Evolutionary conservation across 768 basidiomycete species (phyloP).

Genomic region (Mycena rosella): DNA sequence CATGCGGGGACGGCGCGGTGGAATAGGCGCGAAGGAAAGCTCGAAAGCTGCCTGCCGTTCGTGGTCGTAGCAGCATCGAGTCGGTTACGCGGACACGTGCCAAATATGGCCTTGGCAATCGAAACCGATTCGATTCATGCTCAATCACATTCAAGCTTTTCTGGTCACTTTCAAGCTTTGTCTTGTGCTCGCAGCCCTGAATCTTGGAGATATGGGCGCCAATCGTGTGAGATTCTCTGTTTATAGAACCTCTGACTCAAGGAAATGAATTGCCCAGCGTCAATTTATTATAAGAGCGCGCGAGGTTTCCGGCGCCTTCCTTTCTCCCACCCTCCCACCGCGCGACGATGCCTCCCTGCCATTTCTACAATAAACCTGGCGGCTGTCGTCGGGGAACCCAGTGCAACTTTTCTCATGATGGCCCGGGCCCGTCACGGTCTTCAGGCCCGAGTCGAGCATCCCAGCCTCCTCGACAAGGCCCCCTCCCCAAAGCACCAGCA

Average conservation of each 20-base stretch:
- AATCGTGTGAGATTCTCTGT: conserved; percentile 15
- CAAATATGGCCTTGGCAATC: too few species aligned
- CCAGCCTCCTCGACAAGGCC: conserved; percentile 7
- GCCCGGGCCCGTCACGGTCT: conserved; percentile 15
- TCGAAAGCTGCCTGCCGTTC: conserved; percentile 30
- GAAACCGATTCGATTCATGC: too few species aligned
- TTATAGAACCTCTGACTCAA: conserved; percentile 8
- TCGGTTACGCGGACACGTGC: conserved; percentile 5
- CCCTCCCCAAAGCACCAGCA: conserved; percentile 38
- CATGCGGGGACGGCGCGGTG: conserved; percentile 72
- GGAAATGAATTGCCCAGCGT: conserved; percentile 13
- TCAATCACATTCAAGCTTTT: too few species aligned
- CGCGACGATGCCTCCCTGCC: conserved; percentile 50
- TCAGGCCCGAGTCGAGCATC: conserved; percentile 9
- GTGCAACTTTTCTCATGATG: conserved; percentile 52
- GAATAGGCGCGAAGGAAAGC: conserved; percentile 65
- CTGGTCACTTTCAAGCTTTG: conserved; percentile 18
- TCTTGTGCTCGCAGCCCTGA: neutral
- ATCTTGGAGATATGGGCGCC: conserved; percentile 9
- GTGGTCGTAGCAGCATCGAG: conserved; percentile 29
- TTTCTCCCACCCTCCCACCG: conserved; percentile 1
- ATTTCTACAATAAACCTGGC: conserved; percentile 53
- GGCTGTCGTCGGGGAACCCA: conserved; percentile 61
- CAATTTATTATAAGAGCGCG: conserved; percentile 23
- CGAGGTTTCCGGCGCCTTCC: conserved; percentile 17